Conservation (phyloP, 164 flowering plant genomes). For the Umbellularia californica region DNA sequence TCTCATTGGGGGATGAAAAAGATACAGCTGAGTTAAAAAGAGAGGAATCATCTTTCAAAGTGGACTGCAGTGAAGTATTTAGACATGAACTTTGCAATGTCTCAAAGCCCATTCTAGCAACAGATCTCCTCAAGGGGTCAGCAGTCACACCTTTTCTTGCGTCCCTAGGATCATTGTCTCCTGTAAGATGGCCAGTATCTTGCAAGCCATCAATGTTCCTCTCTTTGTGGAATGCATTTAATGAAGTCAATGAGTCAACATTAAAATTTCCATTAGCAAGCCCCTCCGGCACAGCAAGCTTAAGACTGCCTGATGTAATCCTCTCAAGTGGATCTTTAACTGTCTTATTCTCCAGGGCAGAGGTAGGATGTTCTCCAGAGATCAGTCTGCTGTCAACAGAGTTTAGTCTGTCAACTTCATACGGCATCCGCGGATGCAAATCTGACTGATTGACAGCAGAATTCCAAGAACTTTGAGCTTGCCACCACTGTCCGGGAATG, state of each 20-base stretch:
- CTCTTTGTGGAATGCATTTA: conserved; percentile 12
- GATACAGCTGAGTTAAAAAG: conserved; percentile 34
- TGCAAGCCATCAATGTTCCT: conserved; percentile 12
- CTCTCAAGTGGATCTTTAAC: conserved; percentile 42
- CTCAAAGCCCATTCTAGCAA: conserved; percentile 37
- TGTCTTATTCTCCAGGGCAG: conserved; percentile 41
- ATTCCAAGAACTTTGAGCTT: conserved; percentile 48
- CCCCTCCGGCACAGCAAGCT: conserved; percentile 32
- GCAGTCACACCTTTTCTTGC: conserved; percentile 13
- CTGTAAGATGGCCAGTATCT: conserved; percentile 9
- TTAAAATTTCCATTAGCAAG: conserved; percentile 44
- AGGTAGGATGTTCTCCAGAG: conserved; percentile 26
- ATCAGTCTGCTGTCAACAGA: conserved; percentile 36
- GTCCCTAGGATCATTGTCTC: conserved; percentile 12
- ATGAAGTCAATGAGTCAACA: conserved; percentile 17
- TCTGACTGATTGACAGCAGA: conserved; percentile 42
- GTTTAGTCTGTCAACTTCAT: conserved; percentile 43
- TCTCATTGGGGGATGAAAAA: conserved; percentile 31
- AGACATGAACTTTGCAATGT: conserved; percentile 32
- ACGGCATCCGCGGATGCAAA: conserved; percentile 32
- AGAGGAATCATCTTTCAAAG: conserved; percentile 41
- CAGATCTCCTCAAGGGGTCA: conserved; percentile 22
- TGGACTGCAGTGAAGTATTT: conserved; percentile 28
- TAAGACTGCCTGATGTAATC: conserved; percentile 35
- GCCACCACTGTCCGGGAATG: conserved; percentile 53